Conservation (phyloP, 441 rosid genomes). For the Rhodomyrtus psidioides region DNA sequence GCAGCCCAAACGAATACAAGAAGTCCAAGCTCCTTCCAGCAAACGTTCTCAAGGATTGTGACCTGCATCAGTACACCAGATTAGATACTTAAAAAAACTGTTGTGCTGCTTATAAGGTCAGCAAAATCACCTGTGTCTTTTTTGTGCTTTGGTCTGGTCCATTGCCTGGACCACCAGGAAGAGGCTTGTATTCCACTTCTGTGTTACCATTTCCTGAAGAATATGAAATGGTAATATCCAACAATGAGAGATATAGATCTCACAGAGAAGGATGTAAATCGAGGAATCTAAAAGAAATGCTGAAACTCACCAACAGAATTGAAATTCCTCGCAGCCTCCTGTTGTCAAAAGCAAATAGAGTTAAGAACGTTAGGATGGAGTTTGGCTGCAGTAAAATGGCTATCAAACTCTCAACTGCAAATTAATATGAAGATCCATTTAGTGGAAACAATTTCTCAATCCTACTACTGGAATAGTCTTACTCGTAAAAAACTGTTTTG, state of each 20-base stretch:
- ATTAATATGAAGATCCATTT: not conserved
- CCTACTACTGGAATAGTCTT: not conserved
- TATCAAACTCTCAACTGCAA: not conserved
- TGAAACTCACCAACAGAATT: constrained; percentile 9
- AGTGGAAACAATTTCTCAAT: not conserved
- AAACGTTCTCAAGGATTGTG: constrained; percentile 6
- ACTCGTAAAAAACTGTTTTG: not conserved
- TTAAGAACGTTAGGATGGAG: not conserved
- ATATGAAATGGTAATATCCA: not conserved
- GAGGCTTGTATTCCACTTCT: constrained; percentile 2
- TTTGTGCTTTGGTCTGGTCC: constrained; percentile 5
- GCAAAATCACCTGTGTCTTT: constrained; percentile 20
- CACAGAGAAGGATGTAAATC: not conserved
- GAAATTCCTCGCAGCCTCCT: constrained; percentile 8
- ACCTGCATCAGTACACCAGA: not conserved
- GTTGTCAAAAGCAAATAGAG: not conserved
- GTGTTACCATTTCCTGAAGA: not conserved
- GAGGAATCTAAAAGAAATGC: not conserved
- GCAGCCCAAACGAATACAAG: constrained; percentile 14
- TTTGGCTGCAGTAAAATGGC: not conserved
- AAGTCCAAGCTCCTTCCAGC: constrained; percentile 12
- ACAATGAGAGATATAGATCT: not conserved
- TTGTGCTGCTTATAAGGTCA: not conserved
- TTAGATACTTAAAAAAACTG: not conserved
- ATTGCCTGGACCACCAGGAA: constrained; percentile 3